phyloP scores from a whole-genome alignment of 2,329 filamentous ascomycete species.

The Fusarium devonianum region DNA sequence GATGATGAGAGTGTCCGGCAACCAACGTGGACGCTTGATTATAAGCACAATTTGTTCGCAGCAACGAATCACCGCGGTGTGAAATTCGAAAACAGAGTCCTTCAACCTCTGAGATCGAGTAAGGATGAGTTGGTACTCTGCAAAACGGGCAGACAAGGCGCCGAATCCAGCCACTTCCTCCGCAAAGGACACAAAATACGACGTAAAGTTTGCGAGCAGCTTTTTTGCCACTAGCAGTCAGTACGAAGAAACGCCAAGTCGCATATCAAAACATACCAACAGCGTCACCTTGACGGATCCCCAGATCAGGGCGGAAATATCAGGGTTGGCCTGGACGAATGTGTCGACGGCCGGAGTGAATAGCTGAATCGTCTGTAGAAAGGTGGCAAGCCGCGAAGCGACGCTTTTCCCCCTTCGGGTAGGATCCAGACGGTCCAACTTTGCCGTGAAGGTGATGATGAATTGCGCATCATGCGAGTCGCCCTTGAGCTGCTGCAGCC shows the following conservation, averaged over 20 bases:
- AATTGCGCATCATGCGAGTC: slow-evolving; percentile 17
- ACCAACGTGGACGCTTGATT: slow-evolving; percentile 5
- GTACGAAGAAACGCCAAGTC: no score
- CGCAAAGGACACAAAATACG: slow-evolving; percentile 30
- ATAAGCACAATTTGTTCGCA: slow-evolving; percentile 16
- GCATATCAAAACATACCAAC: background rate
- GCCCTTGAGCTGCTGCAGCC: slow-evolving; percentile 6
- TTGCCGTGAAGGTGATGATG: slow-evolving; percentile 22
- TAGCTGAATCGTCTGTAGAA: slow-evolving; percentile 24
- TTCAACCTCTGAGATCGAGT: background rate
- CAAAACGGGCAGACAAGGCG: background rate
- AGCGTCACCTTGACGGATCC: slow-evolving; percentile 20
- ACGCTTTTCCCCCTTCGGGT: slow-evolving; percentile 22
- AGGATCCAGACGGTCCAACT: slow-evolving; percentile 8
- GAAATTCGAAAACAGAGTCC: slow-evolving; percentile 7
- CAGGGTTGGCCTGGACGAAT: slow-evolving; percentile 10
- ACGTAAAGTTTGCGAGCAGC: slow-evolving; percentile 28
- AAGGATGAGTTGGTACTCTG: slow-evolving; percentile 18
- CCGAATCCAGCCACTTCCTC: slow-evolving; percentile 21
- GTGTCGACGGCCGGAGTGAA: slow-evolving; percentile 24
- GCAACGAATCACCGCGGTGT: slow-evolving; percentile 6
- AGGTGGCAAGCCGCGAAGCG: slow-evolving; percentile 10
- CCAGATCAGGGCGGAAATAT: slow-evolving; percentile 16
- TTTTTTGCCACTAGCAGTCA: no score
- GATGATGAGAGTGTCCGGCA: fast-evolving